A percentile compares a stretch with the other conserved stretches of the same genome.
Evolutionary conservation across 208 protist genomes (phyloP).

Genomic region (Trypanosomatidae sp.): DNA sequence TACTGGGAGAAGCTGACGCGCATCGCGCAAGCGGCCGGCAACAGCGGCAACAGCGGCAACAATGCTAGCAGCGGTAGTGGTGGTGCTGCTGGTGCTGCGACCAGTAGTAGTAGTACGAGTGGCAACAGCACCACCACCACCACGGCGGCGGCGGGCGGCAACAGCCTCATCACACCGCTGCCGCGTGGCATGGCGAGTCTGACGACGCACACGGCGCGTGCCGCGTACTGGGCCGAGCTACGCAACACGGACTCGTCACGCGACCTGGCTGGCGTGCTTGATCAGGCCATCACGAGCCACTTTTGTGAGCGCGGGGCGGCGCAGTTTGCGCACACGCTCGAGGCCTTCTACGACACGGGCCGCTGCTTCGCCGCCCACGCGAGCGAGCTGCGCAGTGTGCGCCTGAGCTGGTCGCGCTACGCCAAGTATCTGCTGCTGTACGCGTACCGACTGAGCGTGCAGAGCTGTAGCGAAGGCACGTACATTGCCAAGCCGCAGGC

Average conservation of each 20-base stretch:
- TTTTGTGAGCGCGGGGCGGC: conserved; percentile 43
- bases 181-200: conserved; percentile 4
- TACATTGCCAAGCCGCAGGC: conserved; percentile 21
- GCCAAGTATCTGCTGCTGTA: conserved; percentile 80
- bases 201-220: conserved; percentile 2
- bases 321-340: conserved; percentile 21
- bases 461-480: conserved; percentile 9
- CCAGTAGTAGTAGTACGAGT: background rate
- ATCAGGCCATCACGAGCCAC: conserved; percentile 63
- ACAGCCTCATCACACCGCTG: conserved; percentile 10
- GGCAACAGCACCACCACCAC: background rate
- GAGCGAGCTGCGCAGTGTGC: conserved; percentile 5
- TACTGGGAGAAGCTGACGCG: conserved; percentile 60
- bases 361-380: conserved; percentile 31
- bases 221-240: conserved; percentile 5
- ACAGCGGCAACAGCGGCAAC: background rate
- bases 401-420: conserved; percentile 49
- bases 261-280: conserved; percentile 56
- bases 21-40: background rate
- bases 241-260: conserved; percentile 30
- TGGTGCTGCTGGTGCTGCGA: background rate
- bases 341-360: conserved; percentile 36
- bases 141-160: no score
- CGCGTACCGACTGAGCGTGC: conserved; percentile 24
- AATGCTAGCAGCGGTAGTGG: conserved; percentile 1